Evolutionary conservation across 352 stramenopile species (phyloP).

Genomic region (Phytopythium oedochilum): DNA sequence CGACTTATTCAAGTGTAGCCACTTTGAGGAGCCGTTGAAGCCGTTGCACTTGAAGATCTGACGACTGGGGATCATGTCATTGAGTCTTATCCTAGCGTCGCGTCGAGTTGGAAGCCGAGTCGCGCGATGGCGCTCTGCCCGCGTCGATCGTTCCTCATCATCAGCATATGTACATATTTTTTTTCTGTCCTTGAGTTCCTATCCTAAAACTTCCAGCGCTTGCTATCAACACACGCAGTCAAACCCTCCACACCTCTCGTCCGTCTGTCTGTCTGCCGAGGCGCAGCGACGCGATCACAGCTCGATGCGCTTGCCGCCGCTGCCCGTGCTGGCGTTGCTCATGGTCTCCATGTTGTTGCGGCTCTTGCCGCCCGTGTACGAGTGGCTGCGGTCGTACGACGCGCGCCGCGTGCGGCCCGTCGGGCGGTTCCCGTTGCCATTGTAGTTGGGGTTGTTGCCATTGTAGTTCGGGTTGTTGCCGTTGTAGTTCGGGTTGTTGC

Average conservation of each 20-base stretch:
- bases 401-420: constrained; percentile 43
- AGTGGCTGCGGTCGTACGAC: constrained; percentile 54
- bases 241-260: background rate
- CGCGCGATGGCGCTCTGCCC: too few species aligned
- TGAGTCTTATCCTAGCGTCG: too few species aligned
- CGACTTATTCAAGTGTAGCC: too few species aligned
- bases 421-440: constrained; percentile 10
- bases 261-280: background rate
- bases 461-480: constrained; percentile 28
- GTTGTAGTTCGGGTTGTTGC: constrained; percentile 12
- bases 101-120: too few species aligned
- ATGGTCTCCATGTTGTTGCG: constrained; percentile 32
- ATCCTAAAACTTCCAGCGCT: too few species aligned
- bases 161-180: too few species aligned
- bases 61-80: too few species aligned
- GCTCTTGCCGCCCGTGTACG: constrained; percentile 29
- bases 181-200: background rate
- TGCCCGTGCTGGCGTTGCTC: constrained; percentile 51
- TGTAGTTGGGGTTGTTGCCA: constrained; percentile 22
- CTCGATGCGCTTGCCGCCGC: constrained; percentile 70
- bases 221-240: background rate
- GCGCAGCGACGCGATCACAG: constrained; percentile 46
- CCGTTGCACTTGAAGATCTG: too few species aligned
- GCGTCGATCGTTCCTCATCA: too few species aligned
- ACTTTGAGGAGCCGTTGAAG: too few species aligned